Conservation (phyloP, 352 stramenopile genomes). For the Phytophthora kernoviae region DNA sequence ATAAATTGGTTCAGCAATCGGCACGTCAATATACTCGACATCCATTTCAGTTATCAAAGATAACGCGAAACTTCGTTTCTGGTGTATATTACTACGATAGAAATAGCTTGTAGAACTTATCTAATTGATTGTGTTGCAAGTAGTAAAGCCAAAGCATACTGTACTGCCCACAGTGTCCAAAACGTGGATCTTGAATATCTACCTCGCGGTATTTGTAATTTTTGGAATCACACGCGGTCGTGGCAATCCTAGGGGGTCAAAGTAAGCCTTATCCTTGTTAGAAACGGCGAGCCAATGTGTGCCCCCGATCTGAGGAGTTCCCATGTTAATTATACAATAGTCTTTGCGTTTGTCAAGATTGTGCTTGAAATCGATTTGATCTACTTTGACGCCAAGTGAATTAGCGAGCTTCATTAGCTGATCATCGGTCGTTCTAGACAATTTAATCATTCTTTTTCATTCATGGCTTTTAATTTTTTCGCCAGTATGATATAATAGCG, state of each 20-base stretch:
- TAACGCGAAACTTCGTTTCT: not conserved
- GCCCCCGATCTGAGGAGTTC: constrained; percentile 2
- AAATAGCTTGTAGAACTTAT: too few relatives aligned
- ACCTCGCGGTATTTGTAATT: constrained; percentile 1
- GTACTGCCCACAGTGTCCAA: constrained; percentile 4
- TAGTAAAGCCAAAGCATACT: too few relatives aligned
- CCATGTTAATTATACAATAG: constrained; percentile 9
- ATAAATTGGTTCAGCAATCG: too few relatives aligned
- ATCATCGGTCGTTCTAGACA: not conserved
- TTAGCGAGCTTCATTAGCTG: constrained; percentile 4
- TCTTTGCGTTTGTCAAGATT: not conserved
- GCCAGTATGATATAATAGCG: not conserved
- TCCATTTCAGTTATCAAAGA: too few relatives aligned
- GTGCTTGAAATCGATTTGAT: constrained; percentile 13
- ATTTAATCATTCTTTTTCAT: constrained; percentile 11
- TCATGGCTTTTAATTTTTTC: not conserved
- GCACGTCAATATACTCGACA: too few relatives aligned
- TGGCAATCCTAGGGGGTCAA: constrained; percentile 1
- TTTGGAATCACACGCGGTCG: not conserved
- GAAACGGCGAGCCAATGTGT: constrained; percentile 8
- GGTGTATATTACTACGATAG: not conserved
- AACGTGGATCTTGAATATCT: not conserved
- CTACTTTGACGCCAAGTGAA: not conserved
- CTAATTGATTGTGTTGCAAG: too few relatives aligned
- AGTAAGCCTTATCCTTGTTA: constrained; percentile 9